Percentiles rank a stretch among this genome's conserved stretches.
Conservation (phyloP, 2,329 filamentous ascomycete genomes). For the Cryphonectria japonica region DNA sequence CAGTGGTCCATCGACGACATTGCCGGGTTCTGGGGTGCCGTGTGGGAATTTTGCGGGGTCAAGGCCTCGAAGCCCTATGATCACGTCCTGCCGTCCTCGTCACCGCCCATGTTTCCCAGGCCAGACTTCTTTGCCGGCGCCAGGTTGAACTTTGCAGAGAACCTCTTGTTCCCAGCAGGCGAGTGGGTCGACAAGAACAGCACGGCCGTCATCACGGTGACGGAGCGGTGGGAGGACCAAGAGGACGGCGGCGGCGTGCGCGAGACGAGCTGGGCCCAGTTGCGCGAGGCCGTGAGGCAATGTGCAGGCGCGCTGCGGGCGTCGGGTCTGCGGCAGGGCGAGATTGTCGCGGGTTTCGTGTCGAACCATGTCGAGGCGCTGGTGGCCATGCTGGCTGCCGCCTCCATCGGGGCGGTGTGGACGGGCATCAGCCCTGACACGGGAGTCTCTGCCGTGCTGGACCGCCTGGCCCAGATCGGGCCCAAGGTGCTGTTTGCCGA, state of each 20-base stretch:
- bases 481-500: slow-evolving; percentile 85
- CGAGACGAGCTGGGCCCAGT: slow-evolving; percentile 71
- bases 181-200: slow-evolving; percentile 59
- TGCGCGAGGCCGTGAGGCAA: slow-evolving; percentile 75
- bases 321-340: slow-evolving; percentile 60
- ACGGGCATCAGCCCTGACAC: slow-evolving; percentile 92
- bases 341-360: slow-evolving; percentile 74
- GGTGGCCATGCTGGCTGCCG: slow-evolving; percentile 83
- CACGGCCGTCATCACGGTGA: slow-evolving; percentile 77
- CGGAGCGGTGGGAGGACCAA: slow-evolving; percentile 68
- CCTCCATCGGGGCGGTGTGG: slow-evolving; percentile 86
- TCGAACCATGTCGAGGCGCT: slow-evolving; percentile 89
- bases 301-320: slow-evolving; percentile 73
- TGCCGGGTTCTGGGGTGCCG: slow-evolving; percentile 78
- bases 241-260: slow-evolving; percentile 50
- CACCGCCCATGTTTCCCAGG: slow-evolving; percentile 75
- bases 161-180: slow-evolving; percentile 78
- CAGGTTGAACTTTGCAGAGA: slow-evolving; percentile 91
- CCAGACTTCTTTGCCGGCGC: slow-evolving; percentile 83
- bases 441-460: slow-evolving; percentile 87
- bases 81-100: slow-evolving; percentile 50
- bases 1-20: slow-evolving; percentile 82
- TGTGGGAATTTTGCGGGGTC: slow-evolving; percentile 83
- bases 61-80: slow-evolving; percentile 66
- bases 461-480: slow-evolving; percentile 82